Evolutionary conservation across 1,284 basidiomycete genomes (phyloP).

Genomic region (Leccinum brunneo-olivaceum): DNA sequence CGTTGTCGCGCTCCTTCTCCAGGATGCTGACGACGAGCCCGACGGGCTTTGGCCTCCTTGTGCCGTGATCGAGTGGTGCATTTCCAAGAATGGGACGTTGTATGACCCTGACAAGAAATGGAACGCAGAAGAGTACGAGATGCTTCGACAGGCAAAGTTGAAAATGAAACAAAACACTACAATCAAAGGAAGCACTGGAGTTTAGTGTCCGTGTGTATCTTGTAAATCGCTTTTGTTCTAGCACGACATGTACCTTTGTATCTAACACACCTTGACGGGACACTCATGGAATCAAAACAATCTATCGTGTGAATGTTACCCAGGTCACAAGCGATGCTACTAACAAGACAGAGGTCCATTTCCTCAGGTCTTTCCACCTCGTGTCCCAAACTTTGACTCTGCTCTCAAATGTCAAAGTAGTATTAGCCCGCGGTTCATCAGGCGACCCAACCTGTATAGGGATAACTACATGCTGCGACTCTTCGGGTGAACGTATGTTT

Average conservation of each 20-base stretch:
- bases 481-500: background rate
- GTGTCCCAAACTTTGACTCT: slow-evolving; percentile 13
- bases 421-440: background rate
- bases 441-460: too few relatives aligned
- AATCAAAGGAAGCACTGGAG: too few relatives aligned
- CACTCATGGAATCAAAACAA: background rate
- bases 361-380: slow-evolving; percentile 23
- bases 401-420: background rate
- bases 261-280: too few relatives aligned
- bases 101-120: slow-evolving; percentile 29
- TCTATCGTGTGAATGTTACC: slow-evolving; percentile 24
- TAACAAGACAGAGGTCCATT: slow-evolving; percentile 27
- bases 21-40: slow-evolving; percentile 63
- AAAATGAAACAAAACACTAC: too few relatives aligned
- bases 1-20: slow-evolving; percentile 59
- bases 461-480: background rate
- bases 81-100: slow-evolving; percentile 25
- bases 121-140: slow-evolving; percentile 16
- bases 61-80: slow-evolving; percentile 41
- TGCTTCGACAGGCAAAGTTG: slow-evolving; percentile 1
- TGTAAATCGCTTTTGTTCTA: background rate
- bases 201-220: background rate
- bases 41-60: slow-evolving; percentile 43
- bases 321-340: slow-evolving; percentile 23
- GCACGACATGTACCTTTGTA: too few relatives aligned